Conservation (phyloP, 2,329 filamentous ascomycete species). For the Arthrocladium fulminans region DNA sequence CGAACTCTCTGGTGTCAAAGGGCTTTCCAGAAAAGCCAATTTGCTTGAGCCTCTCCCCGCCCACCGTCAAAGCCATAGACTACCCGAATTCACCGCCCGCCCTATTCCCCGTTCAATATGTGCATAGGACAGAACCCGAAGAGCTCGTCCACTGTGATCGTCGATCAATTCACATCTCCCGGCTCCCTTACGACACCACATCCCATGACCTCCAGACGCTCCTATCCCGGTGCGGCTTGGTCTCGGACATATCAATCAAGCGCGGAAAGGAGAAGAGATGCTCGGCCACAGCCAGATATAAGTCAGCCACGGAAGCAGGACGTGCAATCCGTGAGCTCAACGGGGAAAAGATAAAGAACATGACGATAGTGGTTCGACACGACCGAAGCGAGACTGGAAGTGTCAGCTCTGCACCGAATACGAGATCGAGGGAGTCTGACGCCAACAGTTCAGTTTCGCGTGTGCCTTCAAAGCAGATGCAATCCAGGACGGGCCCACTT, state of each 20-base stretch:
- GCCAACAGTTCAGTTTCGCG: slow-evolving; percentile 7
- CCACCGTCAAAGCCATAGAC: background rate
- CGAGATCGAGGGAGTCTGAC: background rate
- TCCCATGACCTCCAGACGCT: slow-evolving; percentile 14
- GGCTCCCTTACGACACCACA: slow-evolving; percentile 14
- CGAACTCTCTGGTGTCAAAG: background rate
- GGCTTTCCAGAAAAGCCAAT: background rate
- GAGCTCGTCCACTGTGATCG: slow-evolving; percentile 12
- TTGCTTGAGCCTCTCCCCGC: background rate
- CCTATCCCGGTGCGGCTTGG: slow-evolving; percentile 13
- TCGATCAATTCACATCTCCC: slow-evolving; percentile 16
- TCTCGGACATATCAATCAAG: slow-evolving; percentile 18
- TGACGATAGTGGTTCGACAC: background rate
- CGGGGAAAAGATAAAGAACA: slow-evolving; percentile 7
- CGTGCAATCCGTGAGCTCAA: slow-evolving; percentile 14
- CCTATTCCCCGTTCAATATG: slow-evolving; percentile 8
- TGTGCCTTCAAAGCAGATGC: background rate
- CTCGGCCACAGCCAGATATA: slow-evolving; percentile 15
- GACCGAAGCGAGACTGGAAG: slow-evolving; percentile 5
- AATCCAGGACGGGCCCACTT: slow-evolving; percentile 10
- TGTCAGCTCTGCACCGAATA: slow-evolving; percentile 5
- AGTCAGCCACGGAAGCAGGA: slow-evolving; percentile 12
- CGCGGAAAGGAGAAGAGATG: slow-evolving; percentile 17
- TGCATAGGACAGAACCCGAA: background rate
- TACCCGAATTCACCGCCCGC: background rate